Conservation (phyloP, 768 basidiomycete genomes). For the Psilocybe tampanensis region DNA sequence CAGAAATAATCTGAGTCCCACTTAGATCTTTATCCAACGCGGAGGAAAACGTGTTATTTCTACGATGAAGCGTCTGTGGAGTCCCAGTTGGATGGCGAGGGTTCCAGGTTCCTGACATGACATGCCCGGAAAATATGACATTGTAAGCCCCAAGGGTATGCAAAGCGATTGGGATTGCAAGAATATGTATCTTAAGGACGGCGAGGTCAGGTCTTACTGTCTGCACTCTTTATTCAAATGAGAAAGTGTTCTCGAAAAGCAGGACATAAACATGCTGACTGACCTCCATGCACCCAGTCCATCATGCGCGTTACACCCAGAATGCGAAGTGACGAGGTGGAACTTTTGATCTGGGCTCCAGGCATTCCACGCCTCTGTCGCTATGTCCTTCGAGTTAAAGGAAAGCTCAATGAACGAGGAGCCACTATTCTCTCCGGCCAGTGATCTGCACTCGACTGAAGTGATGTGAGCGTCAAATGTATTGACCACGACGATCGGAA, state of each 20-base stretch:
- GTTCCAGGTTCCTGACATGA: neutral
- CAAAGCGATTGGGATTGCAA: neutral
- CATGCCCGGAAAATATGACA: neutral
- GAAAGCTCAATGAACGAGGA: neutral
- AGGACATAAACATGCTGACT: too few relatives aligned
- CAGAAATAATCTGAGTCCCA: neutral
- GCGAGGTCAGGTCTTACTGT: neutral
- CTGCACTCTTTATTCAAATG: neutral
- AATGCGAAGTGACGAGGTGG: neutral
- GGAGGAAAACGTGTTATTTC: neutral
- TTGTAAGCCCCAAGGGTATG: neutral
- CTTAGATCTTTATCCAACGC: neutral
- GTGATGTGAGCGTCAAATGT: neutral
- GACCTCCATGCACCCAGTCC: slow-evolving; percentile 6
- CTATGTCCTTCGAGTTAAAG: neutral
- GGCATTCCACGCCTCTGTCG: neutral
- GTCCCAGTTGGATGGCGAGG: neutral
- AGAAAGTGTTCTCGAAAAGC: neutral
- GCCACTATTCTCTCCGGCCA: neutral
- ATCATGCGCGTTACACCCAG: neutral
- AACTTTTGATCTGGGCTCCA: neutral
- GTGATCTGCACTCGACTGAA: neutral
- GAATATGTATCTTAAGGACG: neutral
- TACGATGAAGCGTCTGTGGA: neutral
- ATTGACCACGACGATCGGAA: neutral